Evolutionary conservation across 768 basidiomycete genomes (phyloP).

Genomic region (Hydnum rufescens): DNA sequence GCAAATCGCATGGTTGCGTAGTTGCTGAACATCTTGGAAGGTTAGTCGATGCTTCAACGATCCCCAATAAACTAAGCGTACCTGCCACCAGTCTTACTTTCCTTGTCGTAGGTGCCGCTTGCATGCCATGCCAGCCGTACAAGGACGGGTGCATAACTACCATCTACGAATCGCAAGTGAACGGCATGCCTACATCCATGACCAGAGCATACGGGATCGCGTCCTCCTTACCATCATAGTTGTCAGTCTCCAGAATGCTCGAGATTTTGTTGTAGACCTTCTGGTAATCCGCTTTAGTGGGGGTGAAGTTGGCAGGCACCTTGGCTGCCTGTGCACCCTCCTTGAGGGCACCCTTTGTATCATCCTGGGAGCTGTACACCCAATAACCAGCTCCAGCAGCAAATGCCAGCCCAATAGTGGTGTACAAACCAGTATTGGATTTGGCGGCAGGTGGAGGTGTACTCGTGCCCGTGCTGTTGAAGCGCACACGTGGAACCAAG

Average conservation of each 20-base stretch:
- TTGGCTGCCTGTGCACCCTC: conserved; percentile 43
- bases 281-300: conserved; percentile 72
- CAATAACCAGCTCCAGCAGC: conserved; percentile 48
- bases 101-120: conserved; percentile 85
- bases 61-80: conserved; percentile 14
- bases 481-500: conserved; percentile 1
- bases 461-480: background rate
- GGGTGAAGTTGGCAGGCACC: conserved; percentile 46
- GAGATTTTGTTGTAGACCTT: conserved; percentile 91
- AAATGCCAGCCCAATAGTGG: conserved; percentile 40
- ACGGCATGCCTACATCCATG: background rate
- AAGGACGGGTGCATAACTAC: conserved; percentile 72
- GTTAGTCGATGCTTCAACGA: background rate
- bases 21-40: conserved; percentile 36
- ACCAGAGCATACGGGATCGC: background rate
- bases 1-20: conserved; percentile 97
- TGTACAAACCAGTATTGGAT: conserved; percentile 32
- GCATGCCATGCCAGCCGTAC: conserved; percentile 87
- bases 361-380: conserved; percentile 27
- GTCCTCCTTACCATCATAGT: conserved; percentile 57
- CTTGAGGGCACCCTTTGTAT: conserved; percentile 34
- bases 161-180: conserved; percentile 30
- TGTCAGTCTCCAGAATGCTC: conserved; percentile 46
- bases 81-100: conserved; percentile 62
- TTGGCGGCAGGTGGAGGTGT: conserved; percentile 9